Evolutionary conservation across 2,329 filamentous ascomycete genomes (phyloP), one percentile per base, ranked within the genome.

Genomic region (Arthrocladium fulminans): DNA sequence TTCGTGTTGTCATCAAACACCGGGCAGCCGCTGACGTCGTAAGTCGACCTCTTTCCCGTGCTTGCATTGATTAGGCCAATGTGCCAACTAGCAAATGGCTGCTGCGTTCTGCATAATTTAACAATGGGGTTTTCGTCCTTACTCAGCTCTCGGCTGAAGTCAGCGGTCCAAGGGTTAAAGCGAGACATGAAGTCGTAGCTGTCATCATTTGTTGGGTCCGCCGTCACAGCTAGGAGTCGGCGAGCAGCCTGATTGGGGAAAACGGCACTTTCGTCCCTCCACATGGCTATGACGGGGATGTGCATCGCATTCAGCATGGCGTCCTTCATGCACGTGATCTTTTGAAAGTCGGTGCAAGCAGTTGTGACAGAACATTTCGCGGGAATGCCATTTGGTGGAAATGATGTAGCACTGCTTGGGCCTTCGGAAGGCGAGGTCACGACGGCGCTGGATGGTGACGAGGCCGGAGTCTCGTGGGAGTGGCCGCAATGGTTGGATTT

Each of bases 251-350:
- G 77, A 59, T 90, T 90, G 3, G 84, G 81, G 37, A 88, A 80
- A 0, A 79, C 81, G 40, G 88, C 80, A 41, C 78, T 83, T 46
- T 83, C 79, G 55, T 90, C 86, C 60, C 82, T 84, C 86, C 86
- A 89, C 80, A 88, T 85, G 20, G 83, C 82, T 38, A 88, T 70
- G 19, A 87, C 82, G 0, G 86, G 85, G 60, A 86, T 80, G 52
- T 80, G 76, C 22, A 86, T 85, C 32, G 80, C 85, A 60, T 88
- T 84, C 5, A 90, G 68, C 17, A 89, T 72, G 1, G 84, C 84
- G 60, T 89, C 84, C 63, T 88, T 89, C 69, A 90, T 79, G 44
- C 81, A 72, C 6, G 77, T 79, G 47, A 86, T 78, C 61, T 88
- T 90, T 57, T 86, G 80, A 20, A 88, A 73, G 10, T 84, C 70